Evolutionary conservation across 2,329 filamentous ascomycete genomes (phyloP), one percentile per base, ranked within the genome.

Genomic region (Fusarium udum): DNA sequence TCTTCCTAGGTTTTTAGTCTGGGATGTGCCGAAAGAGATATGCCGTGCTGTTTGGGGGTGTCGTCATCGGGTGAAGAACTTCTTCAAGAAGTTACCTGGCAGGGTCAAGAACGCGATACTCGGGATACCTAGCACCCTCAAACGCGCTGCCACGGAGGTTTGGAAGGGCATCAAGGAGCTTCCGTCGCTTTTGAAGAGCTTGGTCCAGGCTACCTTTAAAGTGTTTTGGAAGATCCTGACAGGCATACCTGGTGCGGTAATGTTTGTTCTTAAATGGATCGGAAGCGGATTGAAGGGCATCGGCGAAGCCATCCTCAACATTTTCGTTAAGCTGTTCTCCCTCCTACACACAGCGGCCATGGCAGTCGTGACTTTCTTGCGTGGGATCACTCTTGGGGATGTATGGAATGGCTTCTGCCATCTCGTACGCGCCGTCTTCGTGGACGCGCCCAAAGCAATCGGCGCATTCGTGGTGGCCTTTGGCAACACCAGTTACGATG

Each of bases 321-420:
- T 79, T 9, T 55, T 79, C 10, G 48, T 70, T n/a, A 76, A 76
- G 39, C 22, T 80, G 4, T 61, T 81, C 6, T 82, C 82, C 4
- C 69, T 82, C 1, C 4, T 84, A 3, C 83, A 85, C 53, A 85
- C 84, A 3, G 69, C 76, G 3, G 8, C 81, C 0, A 73, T 73
- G 45, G 83, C 83, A 1, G 70, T 82, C 2, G 20, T 82, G 7
- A 75, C 74, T 7, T 83, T 81, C 64, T 81, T 85, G 67, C 67
- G 73, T 18, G 42, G 51, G 2, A 79, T 84, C 61, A 85, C 82
- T 9, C 67, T 83, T n/a, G 70, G 69, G n/a, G 83, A 86, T 61
- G 76, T 86, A 7, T 79, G 79, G 76, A 74, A 83, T 57, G 83
- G 82, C 26, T 68, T 85, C 36, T 69, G 72, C 43, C 69, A 75